Conservation (phyloP, 2,329 filamentous ascomycete species). For the Hymenotorrendiella dingleyae region DNA sequence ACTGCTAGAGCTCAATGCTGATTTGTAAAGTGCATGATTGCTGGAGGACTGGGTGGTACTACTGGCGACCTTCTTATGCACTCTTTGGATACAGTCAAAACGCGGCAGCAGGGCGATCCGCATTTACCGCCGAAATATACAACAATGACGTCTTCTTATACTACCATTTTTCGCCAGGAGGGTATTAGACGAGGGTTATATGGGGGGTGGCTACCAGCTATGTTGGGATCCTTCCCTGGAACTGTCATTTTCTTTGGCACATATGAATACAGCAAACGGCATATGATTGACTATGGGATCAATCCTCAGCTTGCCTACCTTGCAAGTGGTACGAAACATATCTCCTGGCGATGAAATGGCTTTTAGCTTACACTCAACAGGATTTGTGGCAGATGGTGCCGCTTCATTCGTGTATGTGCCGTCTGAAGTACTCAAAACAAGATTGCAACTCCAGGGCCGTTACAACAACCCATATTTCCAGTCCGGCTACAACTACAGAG, state of each 20-base stretch:
- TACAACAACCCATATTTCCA: constrained; percentile 92
- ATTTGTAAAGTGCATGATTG: constrained; percentile 74
- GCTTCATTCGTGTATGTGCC: constrained; percentile 93
- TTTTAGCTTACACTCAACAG: constrained; percentile 41
- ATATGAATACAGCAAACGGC: constrained; percentile 91
- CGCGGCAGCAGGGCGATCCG: constrained; percentile 92
- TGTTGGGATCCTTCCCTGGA: constrained; percentile 87
- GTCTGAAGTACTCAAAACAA: constrained; percentile 96
- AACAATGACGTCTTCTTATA: constrained; percentile 83
- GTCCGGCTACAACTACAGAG: constrained; percentile 93
- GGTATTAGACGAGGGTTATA: constrained; percentile 82
- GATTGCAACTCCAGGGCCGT: constrained; percentile 87
- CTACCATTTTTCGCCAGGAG: constrained; percentile 89
- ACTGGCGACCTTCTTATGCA: constrained; percentile 98
- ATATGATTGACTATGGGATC: constrained; percentile 78
- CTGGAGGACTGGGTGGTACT: constrained; percentile 85
- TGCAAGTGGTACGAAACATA: constrained; percentile 56
- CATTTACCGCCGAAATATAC: constrained; percentile 90
- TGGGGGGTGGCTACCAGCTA: constrained; percentile 85
- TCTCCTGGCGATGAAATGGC: no score
- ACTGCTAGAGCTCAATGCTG: constrained; percentile 7
- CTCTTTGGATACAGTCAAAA: constrained; percentile 97
- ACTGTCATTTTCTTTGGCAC: constrained; percentile 94
- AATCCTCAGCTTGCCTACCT: constrained; percentile 82
- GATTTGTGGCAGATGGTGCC: constrained; percentile 88